Percentiles rank a stretch among this genome's conserved stretches.
phyloP scores from a whole-genome alignment of 805 yeast genomes.

The Vanderwaltozyma polyspora region DNA sequence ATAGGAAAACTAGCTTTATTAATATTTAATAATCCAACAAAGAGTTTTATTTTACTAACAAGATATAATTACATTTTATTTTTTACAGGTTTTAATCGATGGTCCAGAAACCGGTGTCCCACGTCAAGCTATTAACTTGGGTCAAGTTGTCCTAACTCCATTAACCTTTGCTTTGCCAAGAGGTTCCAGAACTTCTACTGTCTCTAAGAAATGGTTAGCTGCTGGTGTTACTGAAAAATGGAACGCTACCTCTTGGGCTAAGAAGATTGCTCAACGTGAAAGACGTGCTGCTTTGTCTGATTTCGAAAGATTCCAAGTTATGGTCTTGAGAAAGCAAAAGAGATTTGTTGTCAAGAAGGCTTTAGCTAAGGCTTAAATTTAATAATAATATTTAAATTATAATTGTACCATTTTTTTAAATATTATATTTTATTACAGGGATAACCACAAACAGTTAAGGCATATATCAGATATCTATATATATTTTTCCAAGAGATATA shows the following conservation, averaged over 20 bases:
- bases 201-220: conserved; percentile 88
- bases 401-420: too few relatives aligned
- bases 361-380: conserved; percentile 84
- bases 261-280: conserved; percentile 92
- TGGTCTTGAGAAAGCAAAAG: conserved; percentile 95
- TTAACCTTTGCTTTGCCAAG: conserved; percentile 84
- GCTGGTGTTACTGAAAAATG: conserved; percentile 82
- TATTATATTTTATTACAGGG: too few relatives aligned
- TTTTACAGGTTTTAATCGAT: conserved; percentile 70
- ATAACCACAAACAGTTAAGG: too few relatives aligned
- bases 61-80: background rate
- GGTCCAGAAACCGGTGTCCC: conserved; percentile 85
- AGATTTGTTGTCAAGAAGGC: conserved; percentile 91
- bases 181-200: conserved; percentile 81
- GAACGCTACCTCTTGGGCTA: conserved; percentile 93
- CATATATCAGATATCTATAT: too few relatives aligned
- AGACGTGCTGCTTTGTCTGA: conserved; percentile 89
- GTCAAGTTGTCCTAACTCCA: conserved; percentile 87
- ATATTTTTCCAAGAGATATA: too few relatives aligned
- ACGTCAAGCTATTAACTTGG: conserved; percentile 86
- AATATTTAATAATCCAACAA: too few relatives aligned
- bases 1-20: too few relatives aligned
- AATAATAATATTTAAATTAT: conserved; percentile 1
- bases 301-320: conserved; percentile 99
- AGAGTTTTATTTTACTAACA: background rate